These are phyloP conservation scores for Raddia distichophylla DNA, from an alignment of 176 grass and related monocot genomes.

Conservation along the genomic window DNA sequence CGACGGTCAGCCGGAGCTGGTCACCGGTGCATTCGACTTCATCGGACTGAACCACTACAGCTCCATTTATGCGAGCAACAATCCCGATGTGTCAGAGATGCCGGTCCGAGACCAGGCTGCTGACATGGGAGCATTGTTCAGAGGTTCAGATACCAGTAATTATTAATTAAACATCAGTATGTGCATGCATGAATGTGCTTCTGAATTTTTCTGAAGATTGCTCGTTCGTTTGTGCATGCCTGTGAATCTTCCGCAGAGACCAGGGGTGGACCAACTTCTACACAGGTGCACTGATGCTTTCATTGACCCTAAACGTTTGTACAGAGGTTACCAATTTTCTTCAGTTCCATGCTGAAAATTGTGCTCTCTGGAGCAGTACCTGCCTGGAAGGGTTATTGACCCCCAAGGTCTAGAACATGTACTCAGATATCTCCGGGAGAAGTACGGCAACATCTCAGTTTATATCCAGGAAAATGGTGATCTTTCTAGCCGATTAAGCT, in stretches of 20 bases:
- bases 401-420: constrained; percentile 48
- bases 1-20: constrained; percentile 41
- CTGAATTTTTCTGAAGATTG: not conserved
- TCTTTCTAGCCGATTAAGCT: not conserved
- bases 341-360: constrained; percentile 13
- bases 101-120: constrained; percentile 37
- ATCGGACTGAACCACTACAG: constrained; percentile 65
- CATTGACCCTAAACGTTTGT: not conserved
- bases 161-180: not conserved
- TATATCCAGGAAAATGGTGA: constrained; percentile 66
- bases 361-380: constrained; percentile 30
- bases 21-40: constrained; percentile 58
- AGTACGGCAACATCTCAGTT: constrained; percentile 55
- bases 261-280: constrained; percentile 7
- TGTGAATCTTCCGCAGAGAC: not conserved
- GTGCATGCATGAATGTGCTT: no score
- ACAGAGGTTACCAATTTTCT: not conserved
- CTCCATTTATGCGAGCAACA: constrained; percentile 48
- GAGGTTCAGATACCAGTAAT: constrained; percentile 7
- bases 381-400: constrained; percentile 16
- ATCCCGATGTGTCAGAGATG: constrained; percentile 15
- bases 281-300: not conserved
- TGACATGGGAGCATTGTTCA: constrained; percentile 18
- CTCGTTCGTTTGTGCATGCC: not conserved
- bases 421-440: constrained; percentile 47